Percentiles rank a stretch among this genome's conserved stretches.
These are phyloP conservation scores for Colletotrichum chlorophyti DNA, from an alignment of 2,329 filamentous ascomycete genomes.

Conservation along the genomic window DNA sequence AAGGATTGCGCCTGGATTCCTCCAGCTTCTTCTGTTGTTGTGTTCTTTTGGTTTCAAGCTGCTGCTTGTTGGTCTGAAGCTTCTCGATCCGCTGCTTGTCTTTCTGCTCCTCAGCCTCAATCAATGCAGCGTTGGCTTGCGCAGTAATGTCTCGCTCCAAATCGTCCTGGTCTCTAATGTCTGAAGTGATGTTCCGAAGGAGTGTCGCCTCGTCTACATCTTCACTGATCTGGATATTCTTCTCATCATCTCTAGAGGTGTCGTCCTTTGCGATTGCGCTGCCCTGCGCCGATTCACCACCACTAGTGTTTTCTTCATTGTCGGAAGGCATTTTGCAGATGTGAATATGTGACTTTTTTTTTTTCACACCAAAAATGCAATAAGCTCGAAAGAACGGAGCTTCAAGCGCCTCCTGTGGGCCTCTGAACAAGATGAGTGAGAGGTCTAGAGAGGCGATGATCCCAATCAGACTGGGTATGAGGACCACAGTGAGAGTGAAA, in stretches of 20 bases:
- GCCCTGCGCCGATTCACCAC: neutral
- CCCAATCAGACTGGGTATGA: too few relatives aligned
- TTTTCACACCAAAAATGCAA: too few relatives aligned
- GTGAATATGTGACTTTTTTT: too few relatives aligned
- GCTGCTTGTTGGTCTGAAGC: conserved; percentile 58
- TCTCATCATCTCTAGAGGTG: neutral
- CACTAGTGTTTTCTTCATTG: neutral
- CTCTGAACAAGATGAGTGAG: too few relatives aligned
- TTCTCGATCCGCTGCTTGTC: conserved; percentile 69
- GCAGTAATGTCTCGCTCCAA: conserved; percentile 83
- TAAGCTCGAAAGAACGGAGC: too few relatives aligned
- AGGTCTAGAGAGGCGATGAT: too few relatives aligned
- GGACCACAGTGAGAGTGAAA: too few relatives aligned
- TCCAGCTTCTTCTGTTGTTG: conserved; percentile 56
- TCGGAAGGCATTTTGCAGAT: neutral
- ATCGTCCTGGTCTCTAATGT: conserved; percentile 86
- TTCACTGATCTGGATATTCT: neutral
- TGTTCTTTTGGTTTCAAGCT: conserved; percentile 70
- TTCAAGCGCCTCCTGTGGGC: too few relatives aligned
- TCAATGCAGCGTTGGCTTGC: conserved; percentile 65
- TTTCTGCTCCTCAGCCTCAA: conserved; percentile 68
- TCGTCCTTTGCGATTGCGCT: too few relatives aligned
- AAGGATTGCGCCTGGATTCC: conserved; percentile 50
- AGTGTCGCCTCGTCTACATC: conserved; percentile 13
- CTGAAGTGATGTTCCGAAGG: conserved; percentile 33